Conservation (phyloP, 2,329 filamentous ascomycete genomes). For the Basipetospora chlamydospora region DNA sequence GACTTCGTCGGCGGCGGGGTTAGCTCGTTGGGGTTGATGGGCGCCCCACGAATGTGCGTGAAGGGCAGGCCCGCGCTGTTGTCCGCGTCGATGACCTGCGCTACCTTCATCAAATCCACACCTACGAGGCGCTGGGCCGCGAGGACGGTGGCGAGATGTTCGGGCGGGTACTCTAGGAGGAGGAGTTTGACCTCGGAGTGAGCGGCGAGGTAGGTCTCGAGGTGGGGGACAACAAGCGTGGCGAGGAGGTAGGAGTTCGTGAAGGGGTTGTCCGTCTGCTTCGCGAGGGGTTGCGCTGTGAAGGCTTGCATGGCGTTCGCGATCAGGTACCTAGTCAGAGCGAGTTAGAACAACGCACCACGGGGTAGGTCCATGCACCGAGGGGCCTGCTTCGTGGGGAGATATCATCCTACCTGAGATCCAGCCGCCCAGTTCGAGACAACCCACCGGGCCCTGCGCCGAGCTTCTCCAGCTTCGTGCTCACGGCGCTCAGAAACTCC, state of each 20-base stretch:
- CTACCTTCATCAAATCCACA: conserved; percentile 40
- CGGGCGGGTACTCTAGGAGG: conserved; percentile 42
- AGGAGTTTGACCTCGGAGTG: conserved; percentile 40
- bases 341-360: no score
- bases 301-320: conserved; percentile 45
- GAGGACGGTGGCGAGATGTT: conserved; percentile 40
- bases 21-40: background rate
- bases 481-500: conserved; percentile 32
- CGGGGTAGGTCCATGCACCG: no score
- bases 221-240: conserved; percentile 41
- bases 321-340: conserved; percentile 40
- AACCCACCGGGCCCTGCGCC: conserved; percentile 33
- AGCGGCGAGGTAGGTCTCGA: conserved; percentile 42
- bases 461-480: conserved; percentile 37
- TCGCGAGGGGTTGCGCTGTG: conserved; percentile 32
- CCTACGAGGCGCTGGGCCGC: conserved; percentile 44
- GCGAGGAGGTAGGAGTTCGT: conserved; percentile 39
- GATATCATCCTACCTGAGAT: conserved; percentile 39
- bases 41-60: background rate
- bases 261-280: conserved; percentile 40
- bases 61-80: conserved; percentile 10
- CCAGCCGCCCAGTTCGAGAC: conserved; percentile 39
- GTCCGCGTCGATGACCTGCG: conserved; percentile 36
- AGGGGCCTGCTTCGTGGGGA: no score
- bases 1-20: conserved; percentile 10